Evolutionary conservation across 139 green algal species (phyloP).

Genomic region (Chlorella sorokiniana): DNA sequence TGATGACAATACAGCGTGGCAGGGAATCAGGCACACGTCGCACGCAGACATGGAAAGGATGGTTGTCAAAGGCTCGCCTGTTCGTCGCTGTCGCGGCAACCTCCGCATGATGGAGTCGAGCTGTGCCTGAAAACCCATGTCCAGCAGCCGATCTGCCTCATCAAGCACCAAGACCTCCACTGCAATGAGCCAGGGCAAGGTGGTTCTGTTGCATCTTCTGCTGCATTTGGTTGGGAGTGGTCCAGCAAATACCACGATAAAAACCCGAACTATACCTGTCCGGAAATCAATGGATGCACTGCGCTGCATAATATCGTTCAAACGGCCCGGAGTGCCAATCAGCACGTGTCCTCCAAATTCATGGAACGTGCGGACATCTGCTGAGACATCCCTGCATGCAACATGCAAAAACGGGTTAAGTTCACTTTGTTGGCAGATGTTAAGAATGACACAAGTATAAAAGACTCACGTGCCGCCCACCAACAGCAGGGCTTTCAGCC

Average conservation of each 20-base stretch:
- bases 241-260: too few relatives aligned
- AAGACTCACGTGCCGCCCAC: conserved; percentile 80
- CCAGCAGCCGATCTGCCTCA: conserved; percentile 94
- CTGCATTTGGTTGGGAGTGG: too few relatives aligned
- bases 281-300: conserved; percentile 67
- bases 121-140: conserved; percentile 91
- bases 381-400: conserved; percentile 59
- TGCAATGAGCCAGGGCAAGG: neutral
- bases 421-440: neutral
- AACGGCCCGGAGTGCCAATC: conserved; percentile 91
- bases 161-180: conserved; percentile 92
- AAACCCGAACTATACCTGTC: too few relatives aligned
- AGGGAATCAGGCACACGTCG: neutral
- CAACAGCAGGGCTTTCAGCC: conserved; percentile 60
- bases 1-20: neutral
- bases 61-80: conserved; percentile 48
- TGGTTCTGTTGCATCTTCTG: neutral
- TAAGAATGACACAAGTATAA: too few relatives aligned
- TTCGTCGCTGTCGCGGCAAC: conserved; percentile 90
- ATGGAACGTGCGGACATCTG: conserved; percentile 75
- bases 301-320: conserved; percentile 88
- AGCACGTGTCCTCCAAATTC: conserved; percentile 76
- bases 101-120: conserved; percentile 81
- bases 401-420: neutral
- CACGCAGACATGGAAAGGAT: neutral